phyloP scores from a whole-genome alignment of 345 rosid species.

The Ceriops tagal region DNA sequence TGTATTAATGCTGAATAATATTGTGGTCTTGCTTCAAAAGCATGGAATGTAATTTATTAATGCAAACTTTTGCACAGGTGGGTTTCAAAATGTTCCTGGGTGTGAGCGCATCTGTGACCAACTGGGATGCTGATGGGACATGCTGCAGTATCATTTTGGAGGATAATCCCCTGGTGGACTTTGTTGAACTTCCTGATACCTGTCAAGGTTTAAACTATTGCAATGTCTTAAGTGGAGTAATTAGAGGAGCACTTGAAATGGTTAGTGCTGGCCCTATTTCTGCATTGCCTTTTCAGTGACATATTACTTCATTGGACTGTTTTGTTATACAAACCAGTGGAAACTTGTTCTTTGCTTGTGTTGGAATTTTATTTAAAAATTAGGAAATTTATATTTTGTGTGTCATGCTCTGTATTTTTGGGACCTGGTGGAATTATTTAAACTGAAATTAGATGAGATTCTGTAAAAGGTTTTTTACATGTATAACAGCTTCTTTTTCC shows the following conservation, averaged over 20 bases:
- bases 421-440: not conserved
- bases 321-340: not conserved
- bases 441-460: not conserved
- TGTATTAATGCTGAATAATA: not conserved
- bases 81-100: slow-evolving; percentile 98
- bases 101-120: slow-evolving; percentile 72
- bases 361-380: not conserved
- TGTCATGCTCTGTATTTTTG: not conserved
- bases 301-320: too few relatives aligned
- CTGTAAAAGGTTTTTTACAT: not conserved
- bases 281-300: not conserved
- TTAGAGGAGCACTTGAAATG: slow-evolving; percentile 93
- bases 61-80: slow-evolving; percentile 40
- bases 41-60: not conserved
- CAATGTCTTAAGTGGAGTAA: slow-evolving; percentile 83
- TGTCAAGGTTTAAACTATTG: slow-evolving; percentile 91
- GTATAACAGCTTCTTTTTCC: not conserved
- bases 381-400: not conserved
- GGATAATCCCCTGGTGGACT: slow-evolving; percentile 90
- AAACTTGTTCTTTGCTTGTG: not conserved
- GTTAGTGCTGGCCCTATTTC: slow-evolving; percentile 31
- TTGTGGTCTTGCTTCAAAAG: not conserved
- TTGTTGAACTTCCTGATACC: slow-evolving; percentile 91
- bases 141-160: slow-evolving; percentile 77
- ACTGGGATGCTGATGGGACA: slow-evolving; percentile 86